These are phyloP conservation scores for Saussurea involucrata DNA, from an alignment of 129 eudicot species.

Conservation along the genomic window DNA sequence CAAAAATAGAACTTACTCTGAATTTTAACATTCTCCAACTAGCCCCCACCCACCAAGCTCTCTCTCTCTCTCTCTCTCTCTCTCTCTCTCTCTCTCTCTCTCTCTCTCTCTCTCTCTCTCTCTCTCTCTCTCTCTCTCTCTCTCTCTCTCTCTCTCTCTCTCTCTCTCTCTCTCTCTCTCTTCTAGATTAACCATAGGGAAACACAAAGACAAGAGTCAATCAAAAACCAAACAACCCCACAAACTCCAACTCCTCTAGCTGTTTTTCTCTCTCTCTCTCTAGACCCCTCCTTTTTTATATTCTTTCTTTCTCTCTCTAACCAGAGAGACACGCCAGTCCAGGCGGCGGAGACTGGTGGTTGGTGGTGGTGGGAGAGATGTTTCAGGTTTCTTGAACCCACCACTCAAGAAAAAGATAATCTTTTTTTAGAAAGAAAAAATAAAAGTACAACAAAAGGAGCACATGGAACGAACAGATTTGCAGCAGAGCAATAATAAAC, in stretches of 20 bases:
- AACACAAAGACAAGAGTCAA: constrained; percentile 54
- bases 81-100: not conserved
- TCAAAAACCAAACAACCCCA: constrained; percentile 43
- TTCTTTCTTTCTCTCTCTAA: constrained; percentile 23
- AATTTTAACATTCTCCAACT: constrained; percentile 24
- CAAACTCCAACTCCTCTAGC: constrained; percentile 46
- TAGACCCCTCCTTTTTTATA: constrained; percentile 25
- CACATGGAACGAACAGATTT: constrained; percentile 70
- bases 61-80: not conserved
- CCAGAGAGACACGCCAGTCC: not conserved
- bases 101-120: not conserved
- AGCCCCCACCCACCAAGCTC: constrained; percentile 13
- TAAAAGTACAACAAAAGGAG: constrained; percentile 16
- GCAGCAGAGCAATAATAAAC: constrained; percentile 44
- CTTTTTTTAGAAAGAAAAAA: constrained; percentile 17
- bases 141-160: not conserved
- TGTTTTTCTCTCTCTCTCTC: constrained; percentile 35
- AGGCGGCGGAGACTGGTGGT: constrained; percentile 27
- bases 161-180: not conserved
- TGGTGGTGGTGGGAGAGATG: constrained; percentile 40
- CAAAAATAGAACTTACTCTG: not conserved
- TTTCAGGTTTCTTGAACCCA: constrained; percentile 52
- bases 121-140: constrained; percentile 2
- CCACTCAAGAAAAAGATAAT: constrained; percentile 24
- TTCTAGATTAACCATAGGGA: constrained; percentile 27